These are phyloP conservation scores for Trapa incisa DNA, from an alignment of 345 rosid genomes.

Conservation along the genomic window DNA sequence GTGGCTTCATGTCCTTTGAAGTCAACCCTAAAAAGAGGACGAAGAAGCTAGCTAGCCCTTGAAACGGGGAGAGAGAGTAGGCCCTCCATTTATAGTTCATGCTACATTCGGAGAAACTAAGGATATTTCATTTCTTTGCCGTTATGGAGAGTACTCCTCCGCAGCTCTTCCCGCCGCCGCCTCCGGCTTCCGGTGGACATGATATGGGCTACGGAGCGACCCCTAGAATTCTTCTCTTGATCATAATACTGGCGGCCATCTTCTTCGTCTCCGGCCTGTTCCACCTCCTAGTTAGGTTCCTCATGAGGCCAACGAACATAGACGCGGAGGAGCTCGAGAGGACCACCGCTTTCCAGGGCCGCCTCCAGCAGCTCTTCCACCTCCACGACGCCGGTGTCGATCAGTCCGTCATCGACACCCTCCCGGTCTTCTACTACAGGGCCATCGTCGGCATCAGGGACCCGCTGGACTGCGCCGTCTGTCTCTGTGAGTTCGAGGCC, in stretches of 20 bases:
- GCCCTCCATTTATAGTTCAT: no score
- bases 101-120: no score
- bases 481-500: constrained; percentile 81
- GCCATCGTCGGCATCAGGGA: constrained; percentile 64
- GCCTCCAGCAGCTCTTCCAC: constrained; percentile 85
- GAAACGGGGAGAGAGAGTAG: no score
- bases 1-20: constrained; percentile 4
- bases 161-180: constrained; percentile 17
- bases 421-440: constrained; percentile 78
- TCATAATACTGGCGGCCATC: constrained; percentile 74
- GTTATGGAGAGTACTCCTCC: neutral
- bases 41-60: neutral
- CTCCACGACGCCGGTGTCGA: constrained; percentile 95
- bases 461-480: constrained; percentile 96
- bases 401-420: constrained; percentile 88
- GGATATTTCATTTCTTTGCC: no score
- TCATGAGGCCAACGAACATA: constrained; percentile 49
- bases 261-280: constrained; percentile 87
- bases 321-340: constrained; percentile 51
- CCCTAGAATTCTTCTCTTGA: constrained; percentile 64
- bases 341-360: constrained; percentile 90
- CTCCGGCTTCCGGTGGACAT: constrained; percentile 23
- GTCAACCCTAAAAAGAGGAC: constrained; percentile 18
- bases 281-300: constrained; percentile 73
- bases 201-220: constrained; percentile 56